phyloP scores from a whole-genome alignment of 495 filamentous ascomycete species.

The Thozetella sp. region DNA sequence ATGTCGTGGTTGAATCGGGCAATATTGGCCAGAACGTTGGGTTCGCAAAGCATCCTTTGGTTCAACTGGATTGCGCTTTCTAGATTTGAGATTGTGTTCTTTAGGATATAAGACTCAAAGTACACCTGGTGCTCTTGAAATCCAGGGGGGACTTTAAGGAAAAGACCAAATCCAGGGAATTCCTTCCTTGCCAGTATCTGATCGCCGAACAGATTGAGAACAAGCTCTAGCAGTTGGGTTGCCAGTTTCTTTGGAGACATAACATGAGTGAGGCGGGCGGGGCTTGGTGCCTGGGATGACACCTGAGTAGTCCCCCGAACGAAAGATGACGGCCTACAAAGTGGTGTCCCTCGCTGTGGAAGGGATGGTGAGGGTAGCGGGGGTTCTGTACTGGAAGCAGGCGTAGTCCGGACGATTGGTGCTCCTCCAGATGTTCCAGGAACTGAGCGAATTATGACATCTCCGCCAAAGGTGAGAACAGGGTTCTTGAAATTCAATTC shows the following conservation, averaged over 20 bases:
- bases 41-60: conserved; percentile 72
- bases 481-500: conserved; percentile 82
- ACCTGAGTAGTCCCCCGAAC: conserved; percentile 78
- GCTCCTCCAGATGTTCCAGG: conserved; percentile 52
- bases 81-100: conserved; percentile 71
- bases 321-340: conserved; percentile 83
- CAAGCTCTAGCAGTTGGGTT: conserved; percentile 67
- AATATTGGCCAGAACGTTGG: conserved; percentile 83
- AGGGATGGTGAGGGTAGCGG: conserved; percentile 29
- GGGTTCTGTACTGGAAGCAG: conserved; percentile 35
- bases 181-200: conserved; percentile 84
- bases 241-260: conserved; percentile 58
- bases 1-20: conserved; percentile 77
- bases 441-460: conserved; percentile 79
- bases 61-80: conserved; percentile 69
- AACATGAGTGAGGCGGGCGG: conserved; percentile 62
- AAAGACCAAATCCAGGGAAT: conserved; percentile 86
- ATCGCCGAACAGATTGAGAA: conserved; percentile 77
- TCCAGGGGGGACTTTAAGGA: conserved; percentile 84
- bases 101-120: conserved; percentile 88
- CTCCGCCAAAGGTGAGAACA: conserved; percentile 78
- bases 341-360: conserved; percentile 53
- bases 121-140: conserved; percentile 93
- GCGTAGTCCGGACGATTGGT: conserved; percentile 75
- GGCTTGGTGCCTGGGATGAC: conserved; percentile 51